phyloP scores from a whole-genome alignment of 176 grass and related monocot genomes.

The Lolium multiflorum region DNA sequence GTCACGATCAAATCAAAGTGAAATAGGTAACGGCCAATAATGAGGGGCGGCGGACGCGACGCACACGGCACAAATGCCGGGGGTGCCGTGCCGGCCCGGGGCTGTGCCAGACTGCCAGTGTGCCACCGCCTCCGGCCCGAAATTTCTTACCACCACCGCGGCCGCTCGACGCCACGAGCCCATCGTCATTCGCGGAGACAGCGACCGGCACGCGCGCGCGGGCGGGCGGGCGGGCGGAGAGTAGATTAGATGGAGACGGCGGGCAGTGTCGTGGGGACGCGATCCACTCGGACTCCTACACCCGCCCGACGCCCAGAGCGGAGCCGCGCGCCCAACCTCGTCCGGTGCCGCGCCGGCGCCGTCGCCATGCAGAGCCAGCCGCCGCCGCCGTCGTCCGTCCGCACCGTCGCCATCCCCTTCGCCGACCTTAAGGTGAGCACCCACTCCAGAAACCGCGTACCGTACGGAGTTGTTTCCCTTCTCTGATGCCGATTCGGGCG shows the following conservation, averaged over 20 bases:
- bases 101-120: neutral
- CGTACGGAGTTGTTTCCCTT: no score
- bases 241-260: constrained; percentile 15
- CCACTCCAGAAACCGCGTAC: no score
- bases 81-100: neutral
- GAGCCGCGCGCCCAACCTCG: neutral
- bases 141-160: neutral
- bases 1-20: neutral
- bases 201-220: neutral
- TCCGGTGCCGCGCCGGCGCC: constrained; percentile 56
- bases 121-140: neutral
- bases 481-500: neutral
- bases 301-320: neutral
- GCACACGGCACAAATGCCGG: neutral
- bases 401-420: constrained; percentile 75
- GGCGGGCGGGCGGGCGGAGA: no score
- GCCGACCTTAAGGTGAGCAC: constrained; percentile 63
- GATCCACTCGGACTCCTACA: constrained; percentile 21
- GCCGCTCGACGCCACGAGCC: neutral
- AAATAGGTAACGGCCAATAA: neutral
- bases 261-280: constrained; percentile 29
- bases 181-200: neutral
- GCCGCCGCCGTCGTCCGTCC: constrained; percentile 33
- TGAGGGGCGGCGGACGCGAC: neutral
- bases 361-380: constrained; percentile 25